Evolutionary conservation across 441 rosid genomes (phyloP), one percentile per base, ranked within the genome.

Genomic region (Raphanus hybrid): DNA sequence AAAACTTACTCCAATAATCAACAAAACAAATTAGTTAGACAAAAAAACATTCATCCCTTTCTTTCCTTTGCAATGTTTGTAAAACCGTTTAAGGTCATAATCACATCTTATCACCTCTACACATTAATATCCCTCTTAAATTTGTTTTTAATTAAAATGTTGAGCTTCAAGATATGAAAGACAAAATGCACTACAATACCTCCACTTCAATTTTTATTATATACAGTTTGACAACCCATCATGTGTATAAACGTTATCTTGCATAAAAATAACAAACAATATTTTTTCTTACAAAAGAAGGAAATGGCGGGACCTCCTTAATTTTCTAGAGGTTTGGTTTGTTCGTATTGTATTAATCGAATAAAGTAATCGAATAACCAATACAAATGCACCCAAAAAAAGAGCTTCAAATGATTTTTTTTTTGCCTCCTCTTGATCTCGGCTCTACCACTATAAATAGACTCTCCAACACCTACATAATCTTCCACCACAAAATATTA

Each of bases 251-350:
- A 34, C 39, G 7, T 34, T 34, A 34, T 34, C 39, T 34, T 34
- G 39, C 8, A 34, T 34, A 34, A 34, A 34, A 34, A 34, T 34
- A 34, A 34, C 39, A 34, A 5, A 6, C 6, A 34, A 34, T 34
- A 34, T 8, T 4, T 32, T 64, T 59, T 78, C 73, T 72, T 78
- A 60, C 4, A 69, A 79, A 74, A 64, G 71, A 79, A 57, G 78
- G 34, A 34, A 74, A 74, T 74, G 75, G 82, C 82, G 75, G 78
- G 82, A 79, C 82, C 82, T 79, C 75, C 35, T 55, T 57, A 43
- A 14, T 63, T 73, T 73, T 79, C 82, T 79, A 79, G 82, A 79
- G 63, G 78, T 29, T 69, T 69, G 54, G 65, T 79, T 79, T 74
- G 82, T 74, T 74, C 57, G 82, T 74, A 79, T 68, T 69, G 52